A percentile compares a stretch with the other conserved stretches of the same genome.
Evolutionary conservation across 2,329 filamentous ascomycete genomes (phyloP).

Genomic region (Xylariaceae sp.): DNA sequence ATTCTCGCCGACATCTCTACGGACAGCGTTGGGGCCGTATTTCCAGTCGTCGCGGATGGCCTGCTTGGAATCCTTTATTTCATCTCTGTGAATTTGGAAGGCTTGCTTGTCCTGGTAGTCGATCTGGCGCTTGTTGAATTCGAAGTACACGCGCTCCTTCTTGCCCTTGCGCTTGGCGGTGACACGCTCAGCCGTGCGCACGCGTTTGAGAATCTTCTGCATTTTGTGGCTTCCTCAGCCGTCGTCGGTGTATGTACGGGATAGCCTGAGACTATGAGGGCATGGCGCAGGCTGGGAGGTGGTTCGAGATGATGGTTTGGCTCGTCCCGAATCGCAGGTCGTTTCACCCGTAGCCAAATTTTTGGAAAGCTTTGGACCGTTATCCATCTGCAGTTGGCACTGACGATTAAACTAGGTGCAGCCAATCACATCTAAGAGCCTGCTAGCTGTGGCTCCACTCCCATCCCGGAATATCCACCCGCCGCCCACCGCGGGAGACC

Average conservation of each 20-base stretch:
- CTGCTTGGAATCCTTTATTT: conserved; percentile 48
- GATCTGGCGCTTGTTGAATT: conserved; percentile 24
- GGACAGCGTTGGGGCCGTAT: conserved; percentile 74
- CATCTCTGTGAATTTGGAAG: conserved; percentile 26
- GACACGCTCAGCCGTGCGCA: conserved; percentile 38
- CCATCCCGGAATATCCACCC: conserved; percentile 10
- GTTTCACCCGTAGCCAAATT: neutral
- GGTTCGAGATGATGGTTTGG: neutral
- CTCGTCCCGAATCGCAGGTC: neutral
- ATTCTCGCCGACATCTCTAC: conserved; percentile 63
- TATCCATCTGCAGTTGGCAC: neutral
- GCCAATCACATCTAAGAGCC: conserved; percentile 1
- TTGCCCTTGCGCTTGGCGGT: conserved; percentile 32
- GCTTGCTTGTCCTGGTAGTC: conserved; percentile 24
- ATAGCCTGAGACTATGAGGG: neutral
- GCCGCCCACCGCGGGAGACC: conserved; percentile 6
- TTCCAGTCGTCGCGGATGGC: conserved; percentile 73
- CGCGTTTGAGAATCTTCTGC: conserved; percentile 35
- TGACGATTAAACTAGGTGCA: neutral
- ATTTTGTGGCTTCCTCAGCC: conserved; percentile 14
- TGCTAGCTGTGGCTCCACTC: neutral
- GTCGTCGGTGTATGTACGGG: neutral
- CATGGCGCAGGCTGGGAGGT: neutral
- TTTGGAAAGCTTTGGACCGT: too few relatives aligned
- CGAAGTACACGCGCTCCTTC: conserved; percentile 24